Base-by-base conservation (phyloP, 2,329 filamentous ascomycete species). In the Colletotrichum orchidophilum region DNA sequence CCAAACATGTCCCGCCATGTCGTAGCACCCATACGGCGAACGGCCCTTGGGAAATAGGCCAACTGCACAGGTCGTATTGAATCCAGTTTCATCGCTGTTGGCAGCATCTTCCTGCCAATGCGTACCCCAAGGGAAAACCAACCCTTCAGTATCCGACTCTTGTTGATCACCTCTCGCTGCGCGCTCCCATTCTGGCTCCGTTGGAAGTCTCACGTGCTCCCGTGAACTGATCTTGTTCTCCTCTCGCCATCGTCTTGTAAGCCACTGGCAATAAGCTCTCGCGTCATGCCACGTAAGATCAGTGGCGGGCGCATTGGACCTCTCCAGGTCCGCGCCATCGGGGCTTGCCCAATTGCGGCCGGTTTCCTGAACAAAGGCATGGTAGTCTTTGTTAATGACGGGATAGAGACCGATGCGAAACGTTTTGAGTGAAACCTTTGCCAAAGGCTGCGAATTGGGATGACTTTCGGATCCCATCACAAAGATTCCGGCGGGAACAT, bases 231-330 rank as follows among this genome's bases (percentile, higher is more conserved):
- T 55, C 15, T 24, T 54, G 5, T 63, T 46, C 5, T 9, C 65
- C 5, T 0, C 1, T 12, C 54, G 62, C 62, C 66, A 70, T 2
- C 21, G 46, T 0, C 8, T 13, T 6, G 66, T 70, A 6, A 70
- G 31, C 66, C 66, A 70, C 13, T 15, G 13, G 21, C 66, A 70
- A 35, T 70, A 70, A 5, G 26, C 66, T 27, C 46, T 29, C 5
- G 66, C 54, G 8, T 66, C 54, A 13, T 54, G 33, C 66, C 66
- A 66, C 7, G 66, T 70, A 18, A 66, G 46, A n/a, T 66, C 66
- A 4, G 62, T 70, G 3, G 62, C 66, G n/a, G 66, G 66, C 11
- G 62, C 27, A 18, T 60, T 60, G 4, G 13, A 13, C 29, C 54
- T 42, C 11, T 65, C 66, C 18, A 33, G 46, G 26, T 66, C 54